Base-by-base conservation (phyloP, 352 stramenopile species). In the Phytophthora europaea region DNA sequence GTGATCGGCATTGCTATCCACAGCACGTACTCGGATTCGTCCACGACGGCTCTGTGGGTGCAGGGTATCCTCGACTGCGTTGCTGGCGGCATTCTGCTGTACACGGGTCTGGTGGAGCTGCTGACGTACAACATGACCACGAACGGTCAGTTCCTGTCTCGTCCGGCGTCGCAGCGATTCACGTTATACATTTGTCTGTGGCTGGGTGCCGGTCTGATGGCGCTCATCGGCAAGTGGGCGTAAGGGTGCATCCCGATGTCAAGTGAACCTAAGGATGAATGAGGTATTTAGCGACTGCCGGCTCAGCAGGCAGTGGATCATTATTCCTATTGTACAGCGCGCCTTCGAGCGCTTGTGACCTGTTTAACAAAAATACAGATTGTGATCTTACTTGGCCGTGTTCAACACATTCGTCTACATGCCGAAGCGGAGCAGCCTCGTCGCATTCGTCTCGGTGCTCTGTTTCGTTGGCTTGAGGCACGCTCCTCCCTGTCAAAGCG, bases 111-210 rank as follows among this genome's bases (percentile, higher is more conserved):
- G 22, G 81, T 93, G 26, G 79, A 90, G 65, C 66, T 93, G 40
- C 63, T 94, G 63, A 88, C 86, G 66, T 84, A 91, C 77, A 86
- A 92, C 72, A 84, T 94, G 75, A 92, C 85, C 48, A 87, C 61
- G 16, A 93, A 92, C 73, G 43, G 73, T 6, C 74, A 84, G 56
- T 93, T 95, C 72, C 70, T 90, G 51, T 73, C 59, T 26, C 73
- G 76, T 6, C 65, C 61, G 2, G 45, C 70, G 9, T 23, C 54
- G 2, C 65, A 91, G 53, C 82, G 82, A 2, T 75, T 87, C 18
- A 53, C 78, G 26, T 40, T 89, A 31, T 87, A 91, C 62, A 26
- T 81, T n/a, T 75, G 64, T 10, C 67, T 87, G 54, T 88, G 79
- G 76, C 61, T 92, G n/a, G 83, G 84, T 15, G 82, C 85, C 9